Evolutionary conservation across 208 protist species (phyloP), one percentile per base, ranked within the genome.

Genomic region (Blastocrithidia nonstop): DNA sequence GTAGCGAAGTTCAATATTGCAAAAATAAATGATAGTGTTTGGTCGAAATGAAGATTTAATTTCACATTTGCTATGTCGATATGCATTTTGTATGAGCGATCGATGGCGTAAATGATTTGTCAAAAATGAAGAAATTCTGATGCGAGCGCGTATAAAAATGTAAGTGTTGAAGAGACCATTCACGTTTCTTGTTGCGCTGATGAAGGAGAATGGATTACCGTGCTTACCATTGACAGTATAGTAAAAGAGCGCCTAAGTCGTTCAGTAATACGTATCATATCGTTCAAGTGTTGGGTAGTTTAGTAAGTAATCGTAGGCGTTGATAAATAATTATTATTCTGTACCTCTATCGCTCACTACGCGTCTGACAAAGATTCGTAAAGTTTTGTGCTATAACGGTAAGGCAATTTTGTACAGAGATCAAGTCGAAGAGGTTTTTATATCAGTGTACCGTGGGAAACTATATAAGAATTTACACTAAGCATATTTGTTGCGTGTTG

Each of bases 81-180:
- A 81, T 41, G 85, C 78, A n/a, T 94, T 90, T 45, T 94, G 85
- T 57, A 86, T 85, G 77, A 86, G 70, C 45, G 81, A 94, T 49
- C 52, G 57, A 21, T 94, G 85, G 85, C 71, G 85, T 24, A 82
- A 90, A 47, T 94, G 85, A 81, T 72, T 89, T 33, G 61, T 88
- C 13, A 31, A 53, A 20, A 64, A 62, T 3, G 85, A 94, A 57
- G 80, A 88, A 45, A 58, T 75, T 13, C 70, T 94, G 29, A 64
- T 94, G 38, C 75, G 65, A n/a, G 80, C 76, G 5, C 63, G 78
- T 22, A 50, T 92, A 6, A 61, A 64, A 38, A 50, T 91, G 53
- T 66, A 80, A 38, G 48, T 85, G 38, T 61, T 70, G 31, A 86
- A 84, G 45, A 68, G 56, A 36, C 65, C 76, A 17, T 45, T 67